Evolutionary conservation across 805 yeast genomes (phyloP).

Genomic region (Kodamaea hsintzibuensis): DNA sequence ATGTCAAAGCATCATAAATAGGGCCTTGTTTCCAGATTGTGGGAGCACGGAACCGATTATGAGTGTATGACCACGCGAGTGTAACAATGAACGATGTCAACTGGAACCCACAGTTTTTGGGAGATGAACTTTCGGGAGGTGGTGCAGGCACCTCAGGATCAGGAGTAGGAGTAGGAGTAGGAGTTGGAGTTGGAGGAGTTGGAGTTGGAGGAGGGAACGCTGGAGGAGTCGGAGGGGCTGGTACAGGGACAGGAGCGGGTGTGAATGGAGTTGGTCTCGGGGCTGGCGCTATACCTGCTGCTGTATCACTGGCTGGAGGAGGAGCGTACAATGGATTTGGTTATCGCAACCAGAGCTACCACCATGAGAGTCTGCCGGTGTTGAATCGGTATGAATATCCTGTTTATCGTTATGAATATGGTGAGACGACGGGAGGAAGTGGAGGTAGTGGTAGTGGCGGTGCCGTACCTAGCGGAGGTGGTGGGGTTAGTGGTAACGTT

Average conservation of each 20-base stretch:
- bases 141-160: not conserved
- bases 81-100: conserved; percentile 9
- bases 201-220: not conserved
- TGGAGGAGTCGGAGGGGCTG: not conserved
- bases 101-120: conserved; percentile 11
- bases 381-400: not conserved
- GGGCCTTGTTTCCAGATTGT: not conserved
- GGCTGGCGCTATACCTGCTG: not conserved
- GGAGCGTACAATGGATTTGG: not conserved
- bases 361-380: not conserved
- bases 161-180: not conserved
- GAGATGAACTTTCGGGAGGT: conserved; percentile 4
- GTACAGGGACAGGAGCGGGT: not conserved
- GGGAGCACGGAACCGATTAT: not conserved
- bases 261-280: not conserved
- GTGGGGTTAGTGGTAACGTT: not conserved
- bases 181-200: not conserved
- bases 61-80: conserved; percentile 3
- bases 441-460: not conserved
- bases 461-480: not conserved
- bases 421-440: not conserved
- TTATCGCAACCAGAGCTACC: not conserved
- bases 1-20: conserved; percentile 6
- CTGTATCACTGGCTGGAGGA: not conserved
- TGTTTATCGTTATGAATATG: not conserved